Percentiles rank a stretch among this genome's conserved stretches.
Evolutionary conservation across 176 grass and related monocot species (phyloP).

Genomic region (Typha latifolia): DNA sequence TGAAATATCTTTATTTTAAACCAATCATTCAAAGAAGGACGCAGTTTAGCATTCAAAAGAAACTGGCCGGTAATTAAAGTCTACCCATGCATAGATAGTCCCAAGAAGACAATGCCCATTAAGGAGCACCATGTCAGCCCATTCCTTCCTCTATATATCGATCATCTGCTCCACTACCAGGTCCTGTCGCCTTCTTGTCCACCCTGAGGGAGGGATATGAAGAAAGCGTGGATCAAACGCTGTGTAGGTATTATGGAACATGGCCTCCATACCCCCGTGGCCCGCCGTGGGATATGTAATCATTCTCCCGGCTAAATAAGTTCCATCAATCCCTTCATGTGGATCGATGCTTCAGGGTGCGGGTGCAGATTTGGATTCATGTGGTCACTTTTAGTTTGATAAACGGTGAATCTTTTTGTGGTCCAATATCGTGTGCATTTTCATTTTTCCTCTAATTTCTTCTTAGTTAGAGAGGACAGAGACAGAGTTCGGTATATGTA

Average conservation of each 20-base stretch:
- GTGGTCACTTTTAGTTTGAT: neutral
- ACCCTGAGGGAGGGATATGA: conserved; percentile 27
- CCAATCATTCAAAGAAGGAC: neutral
- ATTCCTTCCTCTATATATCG: too few relatives aligned
- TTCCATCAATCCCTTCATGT: neutral
- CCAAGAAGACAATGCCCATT: neutral
- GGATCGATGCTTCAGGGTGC: neutral
- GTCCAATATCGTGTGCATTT: too few relatives aligned
- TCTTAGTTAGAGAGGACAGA: too few relatives aligned
- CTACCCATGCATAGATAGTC: neutral
- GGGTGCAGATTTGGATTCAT: neutral
- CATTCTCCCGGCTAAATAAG: neutral
- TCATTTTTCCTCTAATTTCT: too few relatives aligned
- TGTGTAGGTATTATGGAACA: neutral
- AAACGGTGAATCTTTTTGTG: too few relatives aligned
- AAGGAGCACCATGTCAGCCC: conserved; percentile 25
- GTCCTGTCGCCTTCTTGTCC: conserved; percentile 45
- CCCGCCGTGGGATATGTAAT: neutral
- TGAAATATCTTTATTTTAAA: neutral
- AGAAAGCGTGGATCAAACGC: conserved; percentile 14
- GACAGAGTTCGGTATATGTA: too few relatives aligned
- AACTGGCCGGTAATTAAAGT: too few relatives aligned
- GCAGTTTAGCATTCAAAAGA: neutral
- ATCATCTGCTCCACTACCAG: conserved; percentile 26
- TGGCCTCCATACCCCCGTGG: too few relatives aligned